phyloP scores from a whole-genome alignment of 2,329 filamentous ascomycete species.

The Claviceps sp. region DNA sequence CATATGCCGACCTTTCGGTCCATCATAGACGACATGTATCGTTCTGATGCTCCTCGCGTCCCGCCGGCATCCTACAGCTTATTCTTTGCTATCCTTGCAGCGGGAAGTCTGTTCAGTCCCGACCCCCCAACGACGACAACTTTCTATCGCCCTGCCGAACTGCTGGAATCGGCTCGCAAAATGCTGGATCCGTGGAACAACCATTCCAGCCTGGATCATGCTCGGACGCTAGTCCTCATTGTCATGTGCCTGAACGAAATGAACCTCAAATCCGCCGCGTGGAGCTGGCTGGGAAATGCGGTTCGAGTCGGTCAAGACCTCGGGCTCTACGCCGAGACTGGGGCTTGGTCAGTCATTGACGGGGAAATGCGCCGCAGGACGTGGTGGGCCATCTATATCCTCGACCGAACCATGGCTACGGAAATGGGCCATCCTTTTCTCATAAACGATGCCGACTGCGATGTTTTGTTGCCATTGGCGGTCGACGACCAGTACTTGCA shows the following conservation, averaged over 20 bases:
- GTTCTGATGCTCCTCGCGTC: conserved; percentile 42
- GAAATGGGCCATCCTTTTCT: conserved; percentile 69
- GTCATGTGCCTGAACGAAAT: conserved; percentile 73
- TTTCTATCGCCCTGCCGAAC: conserved; percentile 41
- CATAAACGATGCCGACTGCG: conserved; percentile 81
- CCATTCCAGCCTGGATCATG: conserved; percentile 62
- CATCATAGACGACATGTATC: conserved; percentile 66
- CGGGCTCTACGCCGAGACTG: conserved; percentile 63
- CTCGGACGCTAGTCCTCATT: conserved; percentile 56
- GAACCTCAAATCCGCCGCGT: conserved; percentile 74
- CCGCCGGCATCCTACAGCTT: conserved; percentile 62
- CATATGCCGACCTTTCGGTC: conserved; percentile 77
- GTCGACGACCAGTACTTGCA: conserved; percentile 70
- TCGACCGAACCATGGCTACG: conserved; percentile 69
- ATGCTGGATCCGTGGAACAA: conserved; percentile 74
- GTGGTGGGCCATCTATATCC: conserved; percentile 90
- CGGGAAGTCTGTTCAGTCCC: conserved; percentile 61
- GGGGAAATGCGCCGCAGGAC: conserved; percentile 74
- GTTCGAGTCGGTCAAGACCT: conserved; percentile 74
- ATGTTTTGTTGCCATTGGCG: conserved; percentile 64
- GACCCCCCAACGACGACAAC: conserved; percentile 39
- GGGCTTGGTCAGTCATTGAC: conserved; percentile 61
- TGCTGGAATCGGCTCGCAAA: conserved; percentile 56
- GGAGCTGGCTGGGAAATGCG: conserved; percentile 71
- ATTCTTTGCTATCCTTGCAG: conserved; percentile 72